These are phyloP conservation scores for Funneliformis mosseae DNA, from an alignment of 192 early-diverging fungal species.

Conservation along the genomic window DNA sequence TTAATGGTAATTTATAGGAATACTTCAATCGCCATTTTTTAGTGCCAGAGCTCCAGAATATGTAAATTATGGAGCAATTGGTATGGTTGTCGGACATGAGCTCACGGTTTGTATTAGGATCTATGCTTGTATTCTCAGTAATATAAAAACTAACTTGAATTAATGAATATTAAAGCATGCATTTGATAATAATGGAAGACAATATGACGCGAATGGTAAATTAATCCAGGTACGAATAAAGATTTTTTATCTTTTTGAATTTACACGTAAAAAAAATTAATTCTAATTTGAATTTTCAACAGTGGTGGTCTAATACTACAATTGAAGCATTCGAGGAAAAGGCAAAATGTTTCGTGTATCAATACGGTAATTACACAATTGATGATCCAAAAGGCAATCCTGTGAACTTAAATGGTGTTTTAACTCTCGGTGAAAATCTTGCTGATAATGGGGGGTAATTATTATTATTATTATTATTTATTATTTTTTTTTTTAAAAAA, in stretches of 20 bases:
- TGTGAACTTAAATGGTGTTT: constrained; percentile 55
- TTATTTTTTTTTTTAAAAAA: too few species aligned
- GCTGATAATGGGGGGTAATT: constrained; percentile 72
- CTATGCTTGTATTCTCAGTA: background rate
- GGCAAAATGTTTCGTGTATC: constrained; percentile 66
- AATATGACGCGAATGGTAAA: constrained; percentile 58
- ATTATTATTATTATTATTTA: too few species aligned
- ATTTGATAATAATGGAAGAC: constrained; percentile 64
- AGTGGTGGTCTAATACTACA: constrained; percentile 76
- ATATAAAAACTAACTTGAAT: background rate
- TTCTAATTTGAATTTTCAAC: background rate
- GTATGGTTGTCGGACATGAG: constrained; percentile 76
- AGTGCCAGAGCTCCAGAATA: constrained; percentile 53
- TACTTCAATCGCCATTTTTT: constrained; percentile 70
- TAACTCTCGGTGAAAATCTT: constrained; percentile 66
- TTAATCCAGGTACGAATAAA: constrained; percentile 40
- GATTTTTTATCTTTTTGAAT: background rate
- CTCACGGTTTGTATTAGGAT: constrained; percentile 49
- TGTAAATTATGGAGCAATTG: constrained; percentile 71
- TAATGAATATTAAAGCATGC: constrained; percentile 52
- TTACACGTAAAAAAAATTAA: background rate
- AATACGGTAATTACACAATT: constrained; percentile 60
- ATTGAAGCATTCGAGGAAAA: constrained; percentile 51
- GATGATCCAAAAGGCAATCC: constrained; percentile 43
- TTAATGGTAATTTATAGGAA: constrained; percentile 22